Base-by-base conservation (phyloP, 345 rosid genomes). In the Citrus reticulata region DNA sequence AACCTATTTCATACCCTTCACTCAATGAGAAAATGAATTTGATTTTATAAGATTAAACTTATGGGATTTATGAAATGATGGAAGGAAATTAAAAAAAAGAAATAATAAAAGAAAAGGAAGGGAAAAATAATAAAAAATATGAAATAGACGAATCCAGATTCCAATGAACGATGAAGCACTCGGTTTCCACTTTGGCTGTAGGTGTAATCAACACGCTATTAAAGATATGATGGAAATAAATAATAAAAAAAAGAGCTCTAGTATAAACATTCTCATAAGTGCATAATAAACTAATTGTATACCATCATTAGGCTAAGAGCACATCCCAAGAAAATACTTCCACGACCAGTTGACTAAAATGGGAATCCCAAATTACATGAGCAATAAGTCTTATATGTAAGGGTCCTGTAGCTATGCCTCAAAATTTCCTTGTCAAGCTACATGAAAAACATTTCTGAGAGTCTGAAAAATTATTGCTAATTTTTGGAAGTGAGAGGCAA, bases 221-320 rank as follows among this genome's bases (percentile, higher is more conserved):
- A 57, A 29, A 27, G 49, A 55, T 73, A 73, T 57, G 49, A 4
- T 49, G 20, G 4, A 59, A 73, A 73, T 29, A 57, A 57, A 73
- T 32, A 73, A 73, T 55, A 57, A 57, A 30, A 72, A 72, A 72
- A 58, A 27, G 49, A 78, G 70, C 49, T 66, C 16, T n/a, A 19
- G 30, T 46, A 78, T 78, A 79, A 79, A 73, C 42, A 72, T 79
- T 40, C 73, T 54, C 5, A 54, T 79, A 72, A 64, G 58, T 54
- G 64, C 11, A 55, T 72, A 79, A 55, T 72, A 79, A 72, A 79
- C 65, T 54, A 7, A 79, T 72, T 72, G 39, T 65, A 63, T 72
- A 34, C 30, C 30, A 73, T n/a, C 67, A 74, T 4, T 20, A 9
- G 34, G 60, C 74, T 30, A 65, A 67, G 67, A 73, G 78, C 40